These are phyloP conservation scores for Candida taoyuanica DNA, from an alignment of 805 yeast species.

Conservation along the genomic window DNA sequence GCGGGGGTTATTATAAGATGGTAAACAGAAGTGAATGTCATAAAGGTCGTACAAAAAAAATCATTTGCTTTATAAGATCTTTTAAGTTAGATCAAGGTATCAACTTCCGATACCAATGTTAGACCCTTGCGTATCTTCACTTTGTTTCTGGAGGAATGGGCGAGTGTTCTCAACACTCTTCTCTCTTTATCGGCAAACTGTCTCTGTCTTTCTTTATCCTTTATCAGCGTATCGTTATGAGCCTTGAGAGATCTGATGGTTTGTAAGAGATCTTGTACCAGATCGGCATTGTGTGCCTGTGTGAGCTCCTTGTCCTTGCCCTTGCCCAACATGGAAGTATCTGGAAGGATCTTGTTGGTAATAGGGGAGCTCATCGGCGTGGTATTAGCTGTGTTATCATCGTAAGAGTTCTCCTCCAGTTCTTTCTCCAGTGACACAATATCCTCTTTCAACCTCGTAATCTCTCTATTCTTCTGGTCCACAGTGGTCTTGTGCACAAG, in stretches of 20 bases:
- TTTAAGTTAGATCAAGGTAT: constrained; percentile 18
- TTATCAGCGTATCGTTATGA: constrained; percentile 11
- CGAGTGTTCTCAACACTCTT: constrained; percentile 18
- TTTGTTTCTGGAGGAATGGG: constrained; percentile 12
- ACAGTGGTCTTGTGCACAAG: constrained; percentile 12
- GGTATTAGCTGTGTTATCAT: constrained; percentile 1
- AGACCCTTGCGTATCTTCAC: constrained; percentile 21
- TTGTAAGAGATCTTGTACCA: constrained; percentile 17
- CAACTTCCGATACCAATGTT: constrained; percentile 19
- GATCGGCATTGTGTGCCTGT: constrained; percentile 9
- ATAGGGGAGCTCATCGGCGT: neutral
- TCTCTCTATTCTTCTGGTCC: constrained; percentile 15
- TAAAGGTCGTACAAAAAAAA: too few relatives aligned
- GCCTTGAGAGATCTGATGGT: constrained; percentile 20
- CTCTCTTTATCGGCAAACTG: constrained; percentile 14
- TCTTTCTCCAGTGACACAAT: constrained; percentile 7
- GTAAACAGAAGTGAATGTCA: too few relatives aligned
- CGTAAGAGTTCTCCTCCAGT: neutral
- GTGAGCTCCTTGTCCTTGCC: neutral
- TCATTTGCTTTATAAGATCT: too few relatives aligned
- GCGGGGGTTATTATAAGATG: too few relatives aligned
- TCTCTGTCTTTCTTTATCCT: constrained; percentile 12
- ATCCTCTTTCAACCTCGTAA: constrained; percentile 11
- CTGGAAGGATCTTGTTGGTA: neutral
- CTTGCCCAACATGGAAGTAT: too few relatives aligned